Evolutionary conservation across 1,284 basidiomycete genomes (phyloP).

Genomic region (Wallemia hederae): DNA sequence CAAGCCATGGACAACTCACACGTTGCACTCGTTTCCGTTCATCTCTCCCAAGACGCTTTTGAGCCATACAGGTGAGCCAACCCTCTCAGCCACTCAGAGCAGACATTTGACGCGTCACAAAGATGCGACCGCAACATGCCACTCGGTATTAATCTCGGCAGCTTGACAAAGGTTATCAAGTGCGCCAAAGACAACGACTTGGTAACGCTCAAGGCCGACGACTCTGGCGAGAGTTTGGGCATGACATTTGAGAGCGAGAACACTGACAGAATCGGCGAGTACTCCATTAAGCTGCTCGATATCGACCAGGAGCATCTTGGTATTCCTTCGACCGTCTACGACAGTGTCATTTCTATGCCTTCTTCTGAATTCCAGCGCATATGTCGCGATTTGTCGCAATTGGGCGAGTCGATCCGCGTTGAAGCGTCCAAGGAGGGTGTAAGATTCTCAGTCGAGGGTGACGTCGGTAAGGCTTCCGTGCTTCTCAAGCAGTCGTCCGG

Average conservation of each 20-base stretch:
- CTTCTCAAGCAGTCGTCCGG: conserved; percentile 41
- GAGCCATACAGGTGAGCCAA: conserved; percentile 30
- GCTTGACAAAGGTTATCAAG: conserved; percentile 82
- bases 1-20: conserved; percentile 99
- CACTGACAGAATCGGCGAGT: conserved; percentile 81
- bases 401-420: conserved; percentile 85
- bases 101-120: neutral
- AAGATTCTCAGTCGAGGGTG: conserved; percentile 74
- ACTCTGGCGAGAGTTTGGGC: conserved; percentile 68
- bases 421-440: conserved; percentile 91
- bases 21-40: conserved; percentile 74
- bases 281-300: conserved; percentile 99
- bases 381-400: conserved; percentile 64
- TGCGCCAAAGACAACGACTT: conserved; percentile 92
- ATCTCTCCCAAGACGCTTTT: conserved; percentile 47
- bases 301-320: conserved; percentile 87
- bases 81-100: neutral
- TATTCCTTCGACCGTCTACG: conserved; percentile 96
- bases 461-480: conserved; percentile 72
- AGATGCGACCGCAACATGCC: conserved; percentile 88
- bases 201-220: conserved; percentile 66
- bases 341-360: conserved; percentile 69
- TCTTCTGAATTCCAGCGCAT: conserved; percentile 70
- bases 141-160: conserved; percentile 61
- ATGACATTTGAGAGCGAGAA: conserved; percentile 66